phyloP scores from a whole-genome alignment of 352 stramenopile species.

The Phytophthora ohioensis region DNA sequence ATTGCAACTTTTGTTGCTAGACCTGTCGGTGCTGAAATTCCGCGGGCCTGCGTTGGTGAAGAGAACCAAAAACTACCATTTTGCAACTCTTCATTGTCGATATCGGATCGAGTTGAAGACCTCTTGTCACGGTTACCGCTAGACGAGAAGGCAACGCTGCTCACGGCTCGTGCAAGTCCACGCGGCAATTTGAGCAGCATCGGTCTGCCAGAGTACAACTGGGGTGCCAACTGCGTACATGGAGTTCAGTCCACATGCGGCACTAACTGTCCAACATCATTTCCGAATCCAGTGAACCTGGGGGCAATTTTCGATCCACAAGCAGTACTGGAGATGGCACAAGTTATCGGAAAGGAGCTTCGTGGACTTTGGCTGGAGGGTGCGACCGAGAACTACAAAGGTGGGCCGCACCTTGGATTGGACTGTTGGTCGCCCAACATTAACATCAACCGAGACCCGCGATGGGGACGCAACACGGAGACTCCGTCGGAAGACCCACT shows the following conservation, averaged over 20 bases:
- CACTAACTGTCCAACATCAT: slow-evolving; percentile 81
- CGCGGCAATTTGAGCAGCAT: slow-evolving; percentile 71
- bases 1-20: not conserved
- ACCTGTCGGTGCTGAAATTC: slow-evolving; percentile 32
- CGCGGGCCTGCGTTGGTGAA: slow-evolving; percentile 49
- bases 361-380: slow-evolving; percentile 69
- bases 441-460: slow-evolving; percentile 94
- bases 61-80: slow-evolving; percentile 55
- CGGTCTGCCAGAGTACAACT: slow-evolving; percentile 27
- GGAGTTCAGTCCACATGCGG: slow-evolving; percentile 83
- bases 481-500: slow-evolving; percentile 92
- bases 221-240: slow-evolving; percentile 92
- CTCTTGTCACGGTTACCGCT: slow-evolving; percentile 72
- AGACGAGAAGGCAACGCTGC: slow-evolving; percentile 65
- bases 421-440: slow-evolving; percentile 95
- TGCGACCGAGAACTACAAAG: slow-evolving; percentile 61
- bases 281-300: slow-evolving; percentile 89
- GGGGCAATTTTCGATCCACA: slow-evolving; percentile 85
- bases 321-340: slow-evolving; percentile 74
- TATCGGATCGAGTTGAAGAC: slow-evolving; percentile 65
- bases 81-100: slow-evolving; percentile 71
- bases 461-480: slow-evolving; percentile 94
- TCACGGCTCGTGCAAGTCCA: slow-evolving; percentile 65
- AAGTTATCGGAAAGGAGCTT: slow-evolving; percentile 81
- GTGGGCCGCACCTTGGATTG: slow-evolving; percentile 73